A percentile compares a stretch with the other conserved stretches of the same genome.
Conservation (phyloP, 495 filamentous ascomycete genomes). For the Talaromyces proteolyticus region DNA sequence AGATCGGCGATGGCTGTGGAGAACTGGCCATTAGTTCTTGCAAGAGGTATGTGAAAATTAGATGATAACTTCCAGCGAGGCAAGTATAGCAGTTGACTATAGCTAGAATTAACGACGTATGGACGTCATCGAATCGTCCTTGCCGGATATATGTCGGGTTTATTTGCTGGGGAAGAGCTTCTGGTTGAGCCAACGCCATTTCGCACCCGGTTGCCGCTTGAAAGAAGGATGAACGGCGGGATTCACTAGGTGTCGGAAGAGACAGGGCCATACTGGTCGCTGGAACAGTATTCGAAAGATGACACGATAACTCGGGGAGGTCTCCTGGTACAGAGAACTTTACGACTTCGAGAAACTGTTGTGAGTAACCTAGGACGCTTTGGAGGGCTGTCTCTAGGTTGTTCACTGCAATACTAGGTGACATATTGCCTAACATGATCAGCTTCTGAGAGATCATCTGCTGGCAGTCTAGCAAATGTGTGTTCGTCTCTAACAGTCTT, state of each 20-base stretch:
- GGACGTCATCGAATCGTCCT: constrained; percentile 6
- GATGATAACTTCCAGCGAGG: constrained; percentile 3
- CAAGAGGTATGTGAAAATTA: constrained; percentile 5
- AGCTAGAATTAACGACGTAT: constrained; percentile 4
- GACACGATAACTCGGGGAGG: not conserved
- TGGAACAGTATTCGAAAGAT: not conserved
- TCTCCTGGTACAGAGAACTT: not conserved
- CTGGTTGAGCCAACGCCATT: not conserved
- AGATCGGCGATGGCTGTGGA: constrained; percentile 1
- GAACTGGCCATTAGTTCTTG: constrained; percentile 3
- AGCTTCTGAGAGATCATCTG: not conserved
- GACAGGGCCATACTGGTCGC: not conserved
- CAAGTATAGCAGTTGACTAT: constrained; percentile 9
- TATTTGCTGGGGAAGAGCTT: not conserved
- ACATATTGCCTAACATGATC: not conserved
- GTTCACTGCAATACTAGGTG: not conserved
- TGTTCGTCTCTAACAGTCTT: not conserved
- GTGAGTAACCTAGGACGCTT: not conserved
- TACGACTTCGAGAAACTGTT: not conserved
- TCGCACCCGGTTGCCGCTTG: not conserved
- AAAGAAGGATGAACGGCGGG: not conserved
- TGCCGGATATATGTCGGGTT: not conserved
- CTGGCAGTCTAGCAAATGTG: not conserved
- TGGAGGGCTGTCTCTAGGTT: not conserved
- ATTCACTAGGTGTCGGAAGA: not conserved